Conservation (phyloP, 352 stramenopile species). For the Pythium inflatum region DNA sequence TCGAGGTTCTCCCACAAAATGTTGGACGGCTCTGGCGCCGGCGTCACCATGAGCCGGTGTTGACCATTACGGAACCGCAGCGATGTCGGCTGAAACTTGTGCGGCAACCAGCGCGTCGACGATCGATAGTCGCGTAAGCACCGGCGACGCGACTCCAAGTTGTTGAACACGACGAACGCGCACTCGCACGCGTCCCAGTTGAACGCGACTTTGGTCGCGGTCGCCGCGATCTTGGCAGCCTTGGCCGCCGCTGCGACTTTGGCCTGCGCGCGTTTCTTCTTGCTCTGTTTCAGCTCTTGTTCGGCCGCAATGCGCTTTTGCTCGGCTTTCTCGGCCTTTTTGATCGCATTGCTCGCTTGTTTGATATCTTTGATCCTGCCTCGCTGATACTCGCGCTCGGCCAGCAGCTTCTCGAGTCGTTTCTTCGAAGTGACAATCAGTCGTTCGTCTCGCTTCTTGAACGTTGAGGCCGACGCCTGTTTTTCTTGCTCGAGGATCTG, state of each 20-base stretch:
- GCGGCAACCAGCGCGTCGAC: constrained; percentile 47
- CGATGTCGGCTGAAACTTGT: constrained; percentile 52
- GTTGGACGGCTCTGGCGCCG: constrained; percentile 80
- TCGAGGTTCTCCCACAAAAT: constrained; percentile 90
- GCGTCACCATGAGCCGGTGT: constrained; percentile 48
- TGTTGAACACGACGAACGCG: constrained; percentile 90
- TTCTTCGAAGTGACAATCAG: constrained; percentile 16
- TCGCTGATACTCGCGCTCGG: constrained; percentile 41
- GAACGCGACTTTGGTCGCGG: constrained; percentile 40
- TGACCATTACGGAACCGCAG: constrained; percentile 66
- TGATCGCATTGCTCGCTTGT: constrained; percentile 24
- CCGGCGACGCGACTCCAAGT: constrained; percentile 72
- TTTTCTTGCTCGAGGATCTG: constrained; percentile 53
- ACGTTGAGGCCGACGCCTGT: not conserved
- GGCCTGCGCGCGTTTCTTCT: no score
- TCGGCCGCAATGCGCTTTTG: constrained; percentile 32
- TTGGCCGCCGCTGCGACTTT: constrained; percentile 15
- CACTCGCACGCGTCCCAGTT: constrained; percentile 70
- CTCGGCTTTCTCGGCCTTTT: constrained; percentile 10
- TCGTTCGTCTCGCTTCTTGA: constrained; percentile 33
- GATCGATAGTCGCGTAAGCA: constrained; percentile 81
- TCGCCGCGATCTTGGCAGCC: constrained; percentile 3
- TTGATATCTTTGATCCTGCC: constrained; percentile 73
- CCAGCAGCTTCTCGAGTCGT: constrained; percentile 37
- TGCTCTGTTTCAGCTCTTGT: constrained; percentile 32